Conservation (phyloP, 805 yeast genomes). For the Kluyveromyces starmeri region DNA sequence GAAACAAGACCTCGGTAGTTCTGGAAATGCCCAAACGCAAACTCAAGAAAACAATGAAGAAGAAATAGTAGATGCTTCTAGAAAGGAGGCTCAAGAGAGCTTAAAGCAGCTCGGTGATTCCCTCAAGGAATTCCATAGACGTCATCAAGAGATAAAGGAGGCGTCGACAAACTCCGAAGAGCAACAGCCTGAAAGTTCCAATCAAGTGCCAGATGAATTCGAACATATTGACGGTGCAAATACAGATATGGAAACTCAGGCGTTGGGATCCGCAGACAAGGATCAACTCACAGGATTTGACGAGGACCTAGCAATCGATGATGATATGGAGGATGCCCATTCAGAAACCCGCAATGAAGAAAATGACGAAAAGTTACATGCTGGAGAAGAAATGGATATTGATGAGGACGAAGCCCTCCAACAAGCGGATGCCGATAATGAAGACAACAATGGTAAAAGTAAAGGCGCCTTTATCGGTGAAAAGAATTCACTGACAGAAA, state of each 20-base stretch:
- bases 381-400: conserved; percentile 19
- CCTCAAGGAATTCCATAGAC: conserved; percentile 81
- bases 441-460: conserved; percentile 35
- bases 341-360: conserved; percentile 30
- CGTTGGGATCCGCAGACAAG: conserved; percentile 79
- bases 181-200: conserved; percentile 42
- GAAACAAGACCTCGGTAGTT: conserved; percentile 59
- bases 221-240: conserved; percentile 77
- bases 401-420: conserved; percentile 22
- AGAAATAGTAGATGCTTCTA: conserved; percentile 40
- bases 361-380: conserved; percentile 24
- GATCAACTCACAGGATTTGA: conserved; percentile 72
- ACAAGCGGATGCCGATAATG: conserved; percentile 25
- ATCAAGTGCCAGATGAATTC: conserved; percentile 74
- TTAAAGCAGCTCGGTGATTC: conserved; percentile 88
- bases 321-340: conserved; percentile 38
- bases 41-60: conserved; percentile 33
- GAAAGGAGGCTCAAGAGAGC: conserved; percentile 65
- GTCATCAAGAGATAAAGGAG: conserved; percentile 79
- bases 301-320: conserved; percentile 76
- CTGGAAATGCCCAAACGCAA: conserved; percentile 44
- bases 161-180: conserved; percentile 45
- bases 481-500: conserved; percentile 27
- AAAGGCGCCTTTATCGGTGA: conserved; percentile 46
- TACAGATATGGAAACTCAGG: conserved; percentile 76